A percentile compares a stretch with the other conserved stretches of the same genome.
phyloP scores from a whole-genome alignment of 2,329 filamentous ascomycete genomes.

The Hypomyces perniciosus region DNA sequence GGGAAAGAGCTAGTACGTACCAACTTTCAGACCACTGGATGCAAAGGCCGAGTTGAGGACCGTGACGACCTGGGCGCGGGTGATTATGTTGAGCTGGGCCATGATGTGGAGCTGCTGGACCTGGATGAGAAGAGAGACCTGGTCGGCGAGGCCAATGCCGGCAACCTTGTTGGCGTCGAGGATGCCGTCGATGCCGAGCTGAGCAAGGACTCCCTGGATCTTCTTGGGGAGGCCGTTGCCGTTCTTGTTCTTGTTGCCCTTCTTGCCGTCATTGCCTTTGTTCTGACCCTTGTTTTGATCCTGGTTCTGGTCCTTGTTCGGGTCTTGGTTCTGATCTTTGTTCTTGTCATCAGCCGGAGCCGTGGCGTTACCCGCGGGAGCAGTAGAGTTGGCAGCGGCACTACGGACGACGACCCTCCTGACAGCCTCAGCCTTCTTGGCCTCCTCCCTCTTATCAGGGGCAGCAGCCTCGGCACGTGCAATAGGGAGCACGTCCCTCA shows the following conservation, averaged over 20 bases:
- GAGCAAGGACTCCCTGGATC: constrained; percentile 21
- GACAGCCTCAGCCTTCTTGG: background rate
- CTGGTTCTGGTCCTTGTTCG: background rate
- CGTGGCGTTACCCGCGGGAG: background rate
- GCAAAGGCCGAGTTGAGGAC: constrained; percentile 20
- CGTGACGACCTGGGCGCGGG: constrained; percentile 17
- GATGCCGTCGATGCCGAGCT: constrained; percentile 23
- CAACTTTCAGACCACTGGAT: constrained; percentile 16
- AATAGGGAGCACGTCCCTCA: no score
- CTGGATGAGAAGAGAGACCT: constrained; percentile 21
- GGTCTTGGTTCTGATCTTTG: background rate
- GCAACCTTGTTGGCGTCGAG: constrained; percentile 22
- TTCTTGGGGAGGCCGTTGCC: constrained; percentile 13
- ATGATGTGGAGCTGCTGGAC: constrained; percentile 23
- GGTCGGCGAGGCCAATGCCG: constrained; percentile 23
- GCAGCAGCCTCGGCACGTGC: no score
- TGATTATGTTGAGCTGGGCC: constrained; percentile 19
- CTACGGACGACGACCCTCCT: background rate
- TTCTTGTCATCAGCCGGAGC: background rate
- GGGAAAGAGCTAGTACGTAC: constrained; percentile 5
- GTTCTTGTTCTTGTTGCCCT: constrained; percentile 16
- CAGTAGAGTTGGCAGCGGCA: background rate
- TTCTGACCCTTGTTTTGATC: constrained; percentile 11
- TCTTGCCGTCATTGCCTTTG: constrained; percentile 9
- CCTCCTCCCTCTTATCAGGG: no score